phyloP scores from a whole-genome alignment of 225 moss, liverwort and hornwort species.

The Antitrichia curtipendula region DNA sequence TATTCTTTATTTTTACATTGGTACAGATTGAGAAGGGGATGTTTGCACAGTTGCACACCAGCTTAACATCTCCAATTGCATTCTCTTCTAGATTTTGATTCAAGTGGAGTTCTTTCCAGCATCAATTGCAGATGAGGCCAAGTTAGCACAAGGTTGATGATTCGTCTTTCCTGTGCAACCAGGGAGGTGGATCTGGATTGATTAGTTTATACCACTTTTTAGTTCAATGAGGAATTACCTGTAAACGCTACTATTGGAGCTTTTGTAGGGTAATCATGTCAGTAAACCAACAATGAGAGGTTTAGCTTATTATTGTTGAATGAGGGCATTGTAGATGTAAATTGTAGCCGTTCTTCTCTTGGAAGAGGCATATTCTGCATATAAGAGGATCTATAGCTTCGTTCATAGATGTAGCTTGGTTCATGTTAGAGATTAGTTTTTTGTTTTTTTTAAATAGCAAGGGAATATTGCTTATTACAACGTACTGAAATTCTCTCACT shows the following conservation, averaged over 20 bases:
- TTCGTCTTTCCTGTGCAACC: not conserved
- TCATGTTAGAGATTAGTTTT: not conserved
- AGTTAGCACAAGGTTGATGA: not conserved
- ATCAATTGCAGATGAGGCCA: not conserved
- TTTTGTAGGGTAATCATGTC: not conserved
- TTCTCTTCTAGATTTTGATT: not conserved
- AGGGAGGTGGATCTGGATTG: not conserved
- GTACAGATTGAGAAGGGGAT: not conserved
- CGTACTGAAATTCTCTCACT: not conserved
- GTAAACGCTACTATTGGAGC: not conserved
- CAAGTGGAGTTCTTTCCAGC: not conserved
- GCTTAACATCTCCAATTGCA: not conserved
- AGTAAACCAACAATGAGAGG: not conserved
- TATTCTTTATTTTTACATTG: not conserved
- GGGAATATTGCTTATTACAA: not conserved
- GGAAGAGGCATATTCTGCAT: not conserved
- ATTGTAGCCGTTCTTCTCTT: not conserved
- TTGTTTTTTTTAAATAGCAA: not conserved
- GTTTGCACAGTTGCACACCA: not conserved
- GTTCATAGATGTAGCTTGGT: not conserved
- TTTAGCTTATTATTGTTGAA: not conserved
- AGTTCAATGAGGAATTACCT: not conserved
- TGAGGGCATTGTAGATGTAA: not conserved
- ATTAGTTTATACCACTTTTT: not conserved
- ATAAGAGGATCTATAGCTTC: not conserved